Percentiles rank a stretch among this genome's conserved stretches.
These are phyloP conservation scores for Tagetes erecta DNA, from an alignment of 129 eudicot species.

Conservation along the genomic window DNA sequence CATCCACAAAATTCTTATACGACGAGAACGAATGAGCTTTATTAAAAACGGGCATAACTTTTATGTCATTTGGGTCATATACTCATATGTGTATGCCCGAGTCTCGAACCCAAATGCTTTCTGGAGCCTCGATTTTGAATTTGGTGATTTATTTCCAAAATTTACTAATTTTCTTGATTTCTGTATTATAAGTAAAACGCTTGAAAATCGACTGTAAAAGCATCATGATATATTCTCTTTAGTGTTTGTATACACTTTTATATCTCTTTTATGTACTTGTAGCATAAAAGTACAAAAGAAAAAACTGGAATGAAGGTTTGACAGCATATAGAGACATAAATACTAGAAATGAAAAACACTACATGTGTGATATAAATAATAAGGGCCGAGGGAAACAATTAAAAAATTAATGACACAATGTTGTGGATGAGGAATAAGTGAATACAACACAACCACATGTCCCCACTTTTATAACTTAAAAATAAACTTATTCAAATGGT, in stretches of 20 bases:
- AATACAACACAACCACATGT: slow-evolving; percentile 25
- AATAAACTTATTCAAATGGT: slow-evolving; percentile 22
- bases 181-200: too few relatives aligned
- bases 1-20: neutral
- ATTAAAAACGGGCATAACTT: neutral
- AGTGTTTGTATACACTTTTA: neutral
- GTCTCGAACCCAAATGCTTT: too few relatives aligned
- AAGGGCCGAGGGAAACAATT: slow-evolving; percentile 20
- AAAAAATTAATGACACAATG: neutral
- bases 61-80: neutral
- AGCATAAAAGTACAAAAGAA: neutral
- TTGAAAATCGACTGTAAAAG: too few relatives aligned
- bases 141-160: too few relatives aligned
- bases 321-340: slow-evolving; percentile 2
- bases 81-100: too few relatives aligned
- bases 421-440: slow-evolving; percentile 44
- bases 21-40: neutral
- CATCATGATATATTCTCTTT: too few relatives aligned
- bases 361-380: slow-evolving; percentile 26
- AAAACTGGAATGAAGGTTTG: neutral
- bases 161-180: too few relatives aligned
- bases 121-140: too few relatives aligned
- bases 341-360: slow-evolving; percentile 14
- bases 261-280: neutral
- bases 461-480: slow-evolving; percentile 31